Evolutionary conservation across 805 yeast species (phyloP).

Genomic region (Zygotorulaspora sp.): DNA sequence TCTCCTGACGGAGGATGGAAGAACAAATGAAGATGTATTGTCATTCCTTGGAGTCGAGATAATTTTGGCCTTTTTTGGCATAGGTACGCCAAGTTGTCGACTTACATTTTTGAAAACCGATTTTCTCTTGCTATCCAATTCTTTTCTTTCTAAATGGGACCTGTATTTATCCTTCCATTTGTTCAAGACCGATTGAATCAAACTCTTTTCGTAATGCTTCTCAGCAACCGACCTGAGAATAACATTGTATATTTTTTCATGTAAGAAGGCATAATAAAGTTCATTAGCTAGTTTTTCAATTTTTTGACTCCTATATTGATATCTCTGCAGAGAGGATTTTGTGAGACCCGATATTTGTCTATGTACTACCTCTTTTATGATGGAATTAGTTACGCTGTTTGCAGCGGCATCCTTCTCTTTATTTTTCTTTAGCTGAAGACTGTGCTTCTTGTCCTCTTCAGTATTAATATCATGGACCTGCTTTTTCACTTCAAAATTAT

Average conservation of each 20-base stretch:
- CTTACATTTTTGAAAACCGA: slow-evolving; percentile 39
- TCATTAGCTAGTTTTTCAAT: slow-evolving; percentile 45
- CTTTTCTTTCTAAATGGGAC: slow-evolving; percentile 24
- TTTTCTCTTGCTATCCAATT: slow-evolving; percentile 39
- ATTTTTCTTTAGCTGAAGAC: slow-evolving; percentile 21
- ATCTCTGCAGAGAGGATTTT: slow-evolving; percentile 3
- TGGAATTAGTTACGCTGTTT: slow-evolving; percentile 7
- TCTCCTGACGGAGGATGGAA: slow-evolving; percentile 23
- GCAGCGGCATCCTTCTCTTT: slow-evolving; percentile 23
- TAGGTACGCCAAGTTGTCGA: slow-evolving; percentile 37
- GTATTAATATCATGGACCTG: slow-evolving; percentile 12
- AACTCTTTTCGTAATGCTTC: slow-evolving; percentile 29
- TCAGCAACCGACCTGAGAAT: slow-evolving; percentile 46
- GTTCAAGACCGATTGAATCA: slow-evolving; percentile 35
- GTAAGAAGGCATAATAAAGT: slow-evolving; percentile 55
- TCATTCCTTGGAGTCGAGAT: slow-evolving; percentile 20
- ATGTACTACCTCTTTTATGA: slow-evolving; percentile 11
- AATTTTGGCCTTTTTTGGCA: slow-evolving; percentile 20
- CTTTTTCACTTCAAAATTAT: background rate
- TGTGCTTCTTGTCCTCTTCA: too few species aligned
- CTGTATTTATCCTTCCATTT: slow-evolving; percentile 34
- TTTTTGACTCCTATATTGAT: slow-evolving; percentile 5
- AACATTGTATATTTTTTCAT: slow-evolving; percentile 48
- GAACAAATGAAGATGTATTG: slow-evolving; percentile 18
- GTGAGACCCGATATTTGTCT: slow-evolving; percentile 2